A percentile compares a stretch with the other conserved stretches of the same genome.
Evolutionary conservation across 208 protist genomes (phyloP).

Genomic region (Histomonas meleagridis): DNA sequence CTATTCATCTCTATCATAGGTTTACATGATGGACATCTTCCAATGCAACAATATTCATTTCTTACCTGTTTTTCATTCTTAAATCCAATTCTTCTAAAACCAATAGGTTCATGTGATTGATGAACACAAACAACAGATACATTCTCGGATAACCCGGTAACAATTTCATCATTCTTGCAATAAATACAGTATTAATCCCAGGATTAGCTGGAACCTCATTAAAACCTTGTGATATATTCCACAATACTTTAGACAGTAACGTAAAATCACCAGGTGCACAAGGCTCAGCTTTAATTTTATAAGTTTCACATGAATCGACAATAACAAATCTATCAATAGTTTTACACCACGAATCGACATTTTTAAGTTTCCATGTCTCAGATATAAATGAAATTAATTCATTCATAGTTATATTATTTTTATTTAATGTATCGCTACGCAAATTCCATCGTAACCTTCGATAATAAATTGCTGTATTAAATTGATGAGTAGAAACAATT

Average conservation of each 20-base stretch:
- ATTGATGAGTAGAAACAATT: background rate
- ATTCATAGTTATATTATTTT: background rate
- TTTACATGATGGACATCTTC: no score
- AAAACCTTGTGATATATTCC: background rate
- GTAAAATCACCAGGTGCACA: background rate
- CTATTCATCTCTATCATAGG: no score
- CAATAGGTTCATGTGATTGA: no score
- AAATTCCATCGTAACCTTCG: background rate
- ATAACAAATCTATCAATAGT: background rate
- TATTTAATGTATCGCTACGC: background rate
- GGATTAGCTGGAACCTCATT: background rate
- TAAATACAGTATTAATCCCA: background rate
- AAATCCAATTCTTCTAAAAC: no score
- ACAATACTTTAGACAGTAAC: background rate
- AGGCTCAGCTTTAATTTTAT: background rate
- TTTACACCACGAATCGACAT: background rate
- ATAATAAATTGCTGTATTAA: background rate
- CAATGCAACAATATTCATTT: no score
- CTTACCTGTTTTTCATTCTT: no score
- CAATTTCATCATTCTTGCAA: background rate
- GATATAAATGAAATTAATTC: background rate
- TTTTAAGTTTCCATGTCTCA: background rate
- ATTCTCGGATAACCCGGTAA: background rate
- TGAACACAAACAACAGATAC: no score
- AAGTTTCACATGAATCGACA: no score